phyloP scores from a whole-genome alignment of 345 rosid genomes.

The Rhizophora apiculata region DNA sequence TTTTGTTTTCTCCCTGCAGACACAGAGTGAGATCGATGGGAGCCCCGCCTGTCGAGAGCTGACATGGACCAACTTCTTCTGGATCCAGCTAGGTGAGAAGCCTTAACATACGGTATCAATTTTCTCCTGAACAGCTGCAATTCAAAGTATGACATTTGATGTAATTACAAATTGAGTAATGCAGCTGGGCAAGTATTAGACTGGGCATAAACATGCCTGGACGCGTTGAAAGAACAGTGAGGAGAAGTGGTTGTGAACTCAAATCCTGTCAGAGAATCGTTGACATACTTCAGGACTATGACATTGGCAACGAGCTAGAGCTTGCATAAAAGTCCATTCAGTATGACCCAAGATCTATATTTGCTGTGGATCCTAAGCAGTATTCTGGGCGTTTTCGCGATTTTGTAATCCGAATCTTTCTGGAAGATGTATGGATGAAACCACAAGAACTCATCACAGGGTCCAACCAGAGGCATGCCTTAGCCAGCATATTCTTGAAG shows the following conservation, averaged over 20 bases:
- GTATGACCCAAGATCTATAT: conserved; percentile 75
- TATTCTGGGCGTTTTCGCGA: conserved; percentile 75
- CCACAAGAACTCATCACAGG: neutral
- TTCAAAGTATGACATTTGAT: neutral
- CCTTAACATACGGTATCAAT: no score
- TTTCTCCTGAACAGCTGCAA: no score
- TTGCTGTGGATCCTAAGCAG: conserved; percentile 82
- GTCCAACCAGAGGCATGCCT: neutral
- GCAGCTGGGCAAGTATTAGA: conserved; percentile 76
- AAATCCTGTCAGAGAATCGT: conserved; percentile 71
- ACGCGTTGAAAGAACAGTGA: conserved; percentile 62
- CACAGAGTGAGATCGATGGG: conserved; percentile 22
- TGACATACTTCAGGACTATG: conserved; percentile 88
- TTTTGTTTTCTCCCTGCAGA: conserved; percentile 14
- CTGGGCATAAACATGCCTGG: conserved; percentile 80
- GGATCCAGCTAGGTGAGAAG: conserved; percentile 42
- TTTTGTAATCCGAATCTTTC: conserved; percentile 60
- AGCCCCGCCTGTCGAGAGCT: conserved; percentile 44
- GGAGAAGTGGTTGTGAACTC: conserved; percentile 48
- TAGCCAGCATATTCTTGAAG: no score
- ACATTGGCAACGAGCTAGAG: conserved; percentile 87
- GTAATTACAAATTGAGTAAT: neutral
- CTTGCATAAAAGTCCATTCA: conserved; percentile 79
- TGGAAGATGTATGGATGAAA: conserved; percentile 43
- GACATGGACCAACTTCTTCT: conserved; percentile 52